phyloP scores from a whole-genome alignment of 352 stramenopile genomes.

The Phytophthora lateralis region DNA sequence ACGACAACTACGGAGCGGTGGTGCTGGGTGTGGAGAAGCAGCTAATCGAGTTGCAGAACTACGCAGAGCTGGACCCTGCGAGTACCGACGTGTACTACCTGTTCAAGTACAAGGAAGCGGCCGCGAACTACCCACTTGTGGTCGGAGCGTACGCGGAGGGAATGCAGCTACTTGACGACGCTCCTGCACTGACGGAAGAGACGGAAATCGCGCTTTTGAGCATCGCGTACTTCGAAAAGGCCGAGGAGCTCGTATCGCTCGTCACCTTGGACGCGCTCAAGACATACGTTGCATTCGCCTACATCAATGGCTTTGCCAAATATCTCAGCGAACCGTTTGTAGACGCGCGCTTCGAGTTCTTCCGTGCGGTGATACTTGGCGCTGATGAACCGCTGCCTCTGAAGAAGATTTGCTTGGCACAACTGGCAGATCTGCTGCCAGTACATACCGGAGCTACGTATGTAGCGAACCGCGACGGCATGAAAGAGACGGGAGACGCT shows the following conservation, averaged over 20 bases:
- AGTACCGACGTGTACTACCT: slow-evolving; percentile 66
- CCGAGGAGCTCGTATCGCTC: slow-evolving; percentile 41
- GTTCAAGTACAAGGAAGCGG: slow-evolving; percentile 63
- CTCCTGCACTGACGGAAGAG: slow-evolving; percentile 34
- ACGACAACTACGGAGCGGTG: slow-evolving; percentile 32
- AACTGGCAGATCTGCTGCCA: slow-evolving; percentile 39
- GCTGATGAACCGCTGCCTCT: slow-evolving; percentile 59
- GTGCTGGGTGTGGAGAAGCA: slow-evolving; percentile 36
- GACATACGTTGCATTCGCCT: slow-evolving; percentile 52
- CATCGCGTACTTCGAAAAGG: slow-evolving; percentile 52
- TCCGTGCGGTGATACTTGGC: slow-evolving; percentile 67
- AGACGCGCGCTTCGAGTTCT: slow-evolving; percentile 89
- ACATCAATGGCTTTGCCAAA: slow-evolving; percentile 37
- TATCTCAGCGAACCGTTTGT: slow-evolving; percentile 70
- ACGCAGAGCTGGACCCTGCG: slow-evolving; percentile 27
- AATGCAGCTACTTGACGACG: slow-evolving; percentile 44
- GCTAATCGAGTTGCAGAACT: slow-evolving; percentile 35
- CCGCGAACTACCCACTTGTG: slow-evolving; percentile 48
- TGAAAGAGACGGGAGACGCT: slow-evolving; percentile 55
- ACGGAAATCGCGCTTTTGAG: slow-evolving; percentile 56
- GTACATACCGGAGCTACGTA: slow-evolving; percentile 79
- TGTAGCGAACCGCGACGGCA: slow-evolving; percentile 76
- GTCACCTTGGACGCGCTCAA: slow-evolving; percentile 51
- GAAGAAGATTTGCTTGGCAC: slow-evolving; percentile 48
- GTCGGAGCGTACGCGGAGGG: slow-evolving; percentile 60